Percentiles rank a stretch among this genome's conserved stretches.
Evolutionary conservation across 192 early-diverging fungal genomes (phyloP).

Genomic region (Coemansia sp.): DNA sequence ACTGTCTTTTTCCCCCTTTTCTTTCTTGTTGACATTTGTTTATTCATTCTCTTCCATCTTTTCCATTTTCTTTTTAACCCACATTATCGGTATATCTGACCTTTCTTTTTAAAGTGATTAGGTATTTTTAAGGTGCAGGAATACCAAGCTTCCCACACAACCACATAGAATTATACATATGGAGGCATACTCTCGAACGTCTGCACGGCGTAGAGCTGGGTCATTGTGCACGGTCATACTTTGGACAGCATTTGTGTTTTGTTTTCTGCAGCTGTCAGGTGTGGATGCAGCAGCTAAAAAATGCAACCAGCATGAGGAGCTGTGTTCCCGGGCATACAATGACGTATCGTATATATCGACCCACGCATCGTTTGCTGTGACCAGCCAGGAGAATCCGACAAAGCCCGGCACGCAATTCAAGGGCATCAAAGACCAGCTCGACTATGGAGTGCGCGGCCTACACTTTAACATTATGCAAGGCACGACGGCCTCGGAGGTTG

Average conservation of each 20-base stretch:
- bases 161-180: neutral
- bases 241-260: neutral
- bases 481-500: constrained; percentile 21
- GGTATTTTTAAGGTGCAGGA: too few relatives aligned
- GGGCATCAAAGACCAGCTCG: constrained; percentile 38
- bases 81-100: too few relatives aligned
- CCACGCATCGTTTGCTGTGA: constrained; percentile 47
- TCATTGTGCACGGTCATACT: neutral
- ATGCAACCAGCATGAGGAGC: constrained; percentile 48
- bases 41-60: too few relatives aligned
- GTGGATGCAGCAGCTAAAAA: constrained; percentile 10
- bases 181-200: neutral
- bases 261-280: constrained; percentile 20
- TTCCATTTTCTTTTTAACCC: too few relatives aligned
- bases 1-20: too few relatives aligned
- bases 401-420: constrained; percentile 47
- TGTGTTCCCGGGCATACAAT: constrained; percentile 47
- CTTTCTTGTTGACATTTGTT: too few relatives aligned
- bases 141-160: constrained; percentile 3
- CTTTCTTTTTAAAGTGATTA: too few relatives aligned
- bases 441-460: constrained; percentile 50
- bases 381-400: constrained; percentile 11
- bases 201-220: constrained; percentile 1
- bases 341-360: constrained; percentile 41
- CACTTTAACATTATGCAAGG: constrained; percentile 43